Conservation (phyloP, 2,329 filamentous ascomycete species). For the Paradendryphiella salina region DNA sequence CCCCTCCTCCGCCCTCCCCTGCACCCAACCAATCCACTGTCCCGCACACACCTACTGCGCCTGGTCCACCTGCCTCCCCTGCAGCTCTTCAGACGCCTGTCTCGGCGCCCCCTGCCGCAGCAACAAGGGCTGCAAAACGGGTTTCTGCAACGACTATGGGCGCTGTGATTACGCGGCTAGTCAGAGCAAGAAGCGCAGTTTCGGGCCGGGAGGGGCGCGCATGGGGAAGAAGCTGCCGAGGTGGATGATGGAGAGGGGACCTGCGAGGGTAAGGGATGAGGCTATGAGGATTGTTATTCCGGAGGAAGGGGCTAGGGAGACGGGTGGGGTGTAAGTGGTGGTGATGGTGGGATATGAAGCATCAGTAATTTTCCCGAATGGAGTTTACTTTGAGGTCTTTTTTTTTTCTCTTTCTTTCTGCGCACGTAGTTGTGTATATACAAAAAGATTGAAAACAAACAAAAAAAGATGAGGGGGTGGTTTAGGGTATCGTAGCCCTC, state of each 20-base stretch:
- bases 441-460: too few species aligned
- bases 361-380: too few species aligned
- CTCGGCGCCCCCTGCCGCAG: slow-evolving; percentile 32
- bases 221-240: slow-evolving; percentile 26
- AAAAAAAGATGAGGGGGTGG: neutral
- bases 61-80: slow-evolving; percentile 35
- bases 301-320: slow-evolving; percentile 27
- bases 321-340: slow-evolving; percentile 14
- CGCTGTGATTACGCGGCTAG: slow-evolving; percentile 35
- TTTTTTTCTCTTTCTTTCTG: neutral
- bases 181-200: slow-evolving; percentile 21
- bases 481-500: slow-evolving; percentile 3
- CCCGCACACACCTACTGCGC: slow-evolving; percentile 33
- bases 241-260: slow-evolving; percentile 30
- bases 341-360: neutral
- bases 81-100: slow-evolving; percentile 23
- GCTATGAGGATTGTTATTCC: slow-evolving; percentile 35
- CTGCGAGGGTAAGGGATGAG: slow-evolving; percentile 39
- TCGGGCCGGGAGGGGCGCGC: slow-evolving; percentile 27
- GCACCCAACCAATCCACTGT: slow-evolving; percentile 30
- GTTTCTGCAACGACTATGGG: slow-evolving; percentile 36
- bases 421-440: too few species aligned
- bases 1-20: slow-evolving; percentile 27
- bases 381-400: too few species aligned
- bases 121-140: slow-evolving; percentile 40